Evolutionary conservation across 2,329 filamentous ascomycete genomes (phyloP).

Genomic region (Cercospora beticola): DNA sequence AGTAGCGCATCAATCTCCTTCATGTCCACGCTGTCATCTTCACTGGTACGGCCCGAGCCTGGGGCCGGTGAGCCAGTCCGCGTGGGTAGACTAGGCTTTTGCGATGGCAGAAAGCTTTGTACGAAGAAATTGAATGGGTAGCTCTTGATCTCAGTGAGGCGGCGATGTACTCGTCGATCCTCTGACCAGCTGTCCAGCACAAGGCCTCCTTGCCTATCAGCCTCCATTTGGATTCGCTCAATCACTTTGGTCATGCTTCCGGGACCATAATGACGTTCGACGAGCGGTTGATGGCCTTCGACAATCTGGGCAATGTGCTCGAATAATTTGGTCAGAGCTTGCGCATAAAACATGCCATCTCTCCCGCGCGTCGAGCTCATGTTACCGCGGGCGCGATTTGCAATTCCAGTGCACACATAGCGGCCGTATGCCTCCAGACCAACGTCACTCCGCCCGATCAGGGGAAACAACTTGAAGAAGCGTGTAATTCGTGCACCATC

Average conservation of each 20-base stretch:
- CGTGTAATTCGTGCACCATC: constrained; percentile 87
- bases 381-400: constrained; percentile 75
- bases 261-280: constrained; percentile 88
- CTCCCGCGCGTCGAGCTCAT: constrained; percentile 66
- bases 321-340: constrained; percentile 85
- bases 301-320: constrained; percentile 98
- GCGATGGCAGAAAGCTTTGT: constrained; percentile 80
- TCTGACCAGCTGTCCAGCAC: constrained; percentile 95
- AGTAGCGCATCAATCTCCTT: constrained; percentile 88
- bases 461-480: constrained; percentile 96
- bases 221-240: constrained; percentile 87
- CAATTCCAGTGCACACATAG: constrained; percentile 95
- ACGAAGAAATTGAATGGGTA: constrained; percentile 97
- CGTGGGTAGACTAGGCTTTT: constrained; percentile 59
- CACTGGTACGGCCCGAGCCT: constrained; percentile 61
- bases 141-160: constrained; percentile 91
- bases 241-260: constrained; percentile 96
- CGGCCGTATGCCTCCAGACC: constrained; percentile 92
- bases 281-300: constrained; percentile 83
- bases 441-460: constrained; percentile 85
- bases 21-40: constrained; percentile 94
- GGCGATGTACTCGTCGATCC: constrained; percentile 78
- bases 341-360: constrained; percentile 89
- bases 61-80: constrained; percentile 74
- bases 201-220: constrained; percentile 93